A percentile compares a stretch with the other conserved stretches of the same genome.
Conservation (phyloP, 768 basidiomycete species). For the Amanita thiersii region DNA sequence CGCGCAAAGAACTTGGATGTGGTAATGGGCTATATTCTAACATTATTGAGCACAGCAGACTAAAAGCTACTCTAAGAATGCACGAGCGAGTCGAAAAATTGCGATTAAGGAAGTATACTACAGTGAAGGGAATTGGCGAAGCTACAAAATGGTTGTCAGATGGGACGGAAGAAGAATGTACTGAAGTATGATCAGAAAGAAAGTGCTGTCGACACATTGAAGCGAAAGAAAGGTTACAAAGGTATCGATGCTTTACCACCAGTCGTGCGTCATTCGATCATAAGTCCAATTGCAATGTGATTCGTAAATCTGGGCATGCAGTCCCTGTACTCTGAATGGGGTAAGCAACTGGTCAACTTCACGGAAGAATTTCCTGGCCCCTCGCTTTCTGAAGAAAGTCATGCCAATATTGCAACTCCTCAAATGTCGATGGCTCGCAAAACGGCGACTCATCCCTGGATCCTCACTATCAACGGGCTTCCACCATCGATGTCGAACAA, state of each 20-base stretch:
- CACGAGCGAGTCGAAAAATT: neutral
- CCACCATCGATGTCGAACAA: constrained; percentile 3
- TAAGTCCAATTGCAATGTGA: constrained; percentile 2
- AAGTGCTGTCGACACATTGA: no score
- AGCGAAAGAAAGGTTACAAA: neutral
- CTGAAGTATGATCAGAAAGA: no score
- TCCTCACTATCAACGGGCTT: neutral
- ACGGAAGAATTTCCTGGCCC: constrained; percentile 4
- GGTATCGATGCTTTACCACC: constrained; percentile 2
- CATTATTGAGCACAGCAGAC: neutral
- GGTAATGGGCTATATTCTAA: neutral
- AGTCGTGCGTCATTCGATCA: neutral
- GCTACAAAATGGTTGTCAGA: no score
- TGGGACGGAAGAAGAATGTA: no score
- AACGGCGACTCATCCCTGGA: neutral
- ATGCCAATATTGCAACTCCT: constrained; percentile 3
- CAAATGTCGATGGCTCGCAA: neutral
- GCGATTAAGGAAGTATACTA: no score
- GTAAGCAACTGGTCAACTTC: neutral
- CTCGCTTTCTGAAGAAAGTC: constrained; percentile 3
- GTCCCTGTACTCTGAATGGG: neutral
- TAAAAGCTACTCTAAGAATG: neutral
- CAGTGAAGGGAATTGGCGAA: no score
- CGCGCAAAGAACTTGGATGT: no score
- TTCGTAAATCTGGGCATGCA: constrained; percentile 1